A percentile compares a stretch with the other conserved stretches of the same genome.
phyloP scores from a whole-genome alignment of 208 protist species.

The Trichomonas vaginalis region DNA sequence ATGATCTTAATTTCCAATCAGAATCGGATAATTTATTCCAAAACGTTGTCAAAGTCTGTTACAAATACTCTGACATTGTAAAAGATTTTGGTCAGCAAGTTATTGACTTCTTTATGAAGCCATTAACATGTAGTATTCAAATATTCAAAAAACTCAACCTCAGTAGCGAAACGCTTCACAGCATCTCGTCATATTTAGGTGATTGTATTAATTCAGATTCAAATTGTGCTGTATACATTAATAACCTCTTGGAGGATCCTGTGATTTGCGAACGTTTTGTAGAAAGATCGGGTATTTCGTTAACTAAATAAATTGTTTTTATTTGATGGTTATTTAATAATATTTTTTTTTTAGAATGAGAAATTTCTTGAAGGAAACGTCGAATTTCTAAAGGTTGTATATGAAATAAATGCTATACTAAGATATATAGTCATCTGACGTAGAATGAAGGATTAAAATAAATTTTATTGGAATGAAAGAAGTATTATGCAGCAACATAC shows the following conservation, averaged over 20 bases:
- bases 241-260: not conserved
- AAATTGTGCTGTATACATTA: not conserved
- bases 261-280: not conserved
- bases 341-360: no score
- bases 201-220: not conserved
- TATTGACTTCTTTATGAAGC: not conserved
- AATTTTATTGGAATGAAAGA: no score
- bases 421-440: no score
- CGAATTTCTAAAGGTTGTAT: no score
- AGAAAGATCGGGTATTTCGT: not conserved
- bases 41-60: not conserved
- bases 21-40: not conserved
- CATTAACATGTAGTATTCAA: not conserved
- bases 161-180: not conserved
- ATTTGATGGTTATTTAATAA: no score
- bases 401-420: no score
- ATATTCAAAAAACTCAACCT: not conserved
- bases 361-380: no score
- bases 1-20: not conserved
- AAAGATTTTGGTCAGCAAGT: not conserved
- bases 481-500: no score
- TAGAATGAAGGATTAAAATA: no score
- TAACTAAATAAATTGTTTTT: no score
- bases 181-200: not conserved
- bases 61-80: not conserved